A percentile compares a stretch with the other conserved stretches of the same genome.
Conservation (phyloP, 1,139 yeast species). For the Saccharomyces hybrid region DNA sequence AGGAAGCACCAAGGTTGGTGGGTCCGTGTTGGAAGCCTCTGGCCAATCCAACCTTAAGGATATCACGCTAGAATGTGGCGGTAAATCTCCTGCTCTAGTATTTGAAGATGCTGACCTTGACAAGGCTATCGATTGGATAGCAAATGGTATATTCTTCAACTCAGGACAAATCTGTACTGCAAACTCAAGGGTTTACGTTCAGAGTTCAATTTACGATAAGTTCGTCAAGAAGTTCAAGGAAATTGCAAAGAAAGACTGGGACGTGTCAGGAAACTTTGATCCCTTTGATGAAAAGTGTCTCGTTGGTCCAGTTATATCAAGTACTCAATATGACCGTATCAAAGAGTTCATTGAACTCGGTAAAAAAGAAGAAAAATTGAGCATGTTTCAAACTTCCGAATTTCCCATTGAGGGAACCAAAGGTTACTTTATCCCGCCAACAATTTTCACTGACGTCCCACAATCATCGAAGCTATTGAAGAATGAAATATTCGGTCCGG, state of each 20-base stretch:
- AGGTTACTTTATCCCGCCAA: conserved; percentile 63
- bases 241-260: conserved; percentile 43
- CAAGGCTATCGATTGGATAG: conserved; percentile 79
- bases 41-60: conserved; percentile 63
- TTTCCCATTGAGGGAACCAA: conserved; percentile 28
- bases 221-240: conserved; percentile 43
- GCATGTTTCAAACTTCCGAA: not conserved
- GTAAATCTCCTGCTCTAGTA: conserved; percentile 70
- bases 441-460: conserved; percentile 56
- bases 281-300: conserved; percentile 49
- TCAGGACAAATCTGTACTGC: conserved; percentile 92
- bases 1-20: conserved; percentile 53
- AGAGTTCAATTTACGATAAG: conserved; percentile 58
- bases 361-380: conserved; percentile 47
- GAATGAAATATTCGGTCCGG: conserved; percentile 92
- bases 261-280: conserved; percentile 40
- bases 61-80: conserved; percentile 87
- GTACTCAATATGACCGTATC: conserved; percentile 46
- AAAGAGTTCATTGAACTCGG: conserved; percentile 60
- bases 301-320: conserved; percentile 76
- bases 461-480: conserved; percentile 51
- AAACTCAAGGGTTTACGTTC: conserved; percentile 75
- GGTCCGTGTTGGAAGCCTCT: conserved; percentile 43
- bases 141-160: conserved; percentile 75
- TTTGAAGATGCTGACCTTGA: conserved; percentile 72